Percentiles rank a stretch among this genome's conserved stretches.
Evolutionary conservation across 306 rosid species (phyloP).

Genomic region (Quercus suber): DNA sequence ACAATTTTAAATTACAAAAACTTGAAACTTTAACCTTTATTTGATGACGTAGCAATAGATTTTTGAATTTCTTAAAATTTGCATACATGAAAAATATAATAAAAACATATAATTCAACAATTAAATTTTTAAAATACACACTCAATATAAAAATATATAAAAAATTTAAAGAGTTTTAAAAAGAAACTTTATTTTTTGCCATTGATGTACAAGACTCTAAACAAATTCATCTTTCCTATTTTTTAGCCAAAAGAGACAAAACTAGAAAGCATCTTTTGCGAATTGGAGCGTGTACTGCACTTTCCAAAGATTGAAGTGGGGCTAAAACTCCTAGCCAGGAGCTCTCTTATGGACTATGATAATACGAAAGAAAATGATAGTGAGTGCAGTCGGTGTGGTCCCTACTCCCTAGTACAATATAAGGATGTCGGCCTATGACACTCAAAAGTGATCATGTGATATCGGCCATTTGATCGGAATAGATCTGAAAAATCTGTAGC

Average conservation of each 20-base stretch:
- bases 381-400: slow-evolving; percentile 14
- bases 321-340: background rate
- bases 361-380: background rate
- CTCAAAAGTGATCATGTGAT: slow-evolving; percentile 2
- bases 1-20: no score
- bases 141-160: no score
- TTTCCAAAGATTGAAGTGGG: background rate
- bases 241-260: background rate
- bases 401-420: background rate
- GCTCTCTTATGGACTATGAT: background rate
- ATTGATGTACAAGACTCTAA: fast-evolving
- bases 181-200: no score
- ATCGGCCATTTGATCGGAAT: slow-evolving; percentile 3
- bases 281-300: slow-evolving; percentile 24
- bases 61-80: no score
- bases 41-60: no score
- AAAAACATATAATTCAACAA: fast-evolving
- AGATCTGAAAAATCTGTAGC: background rate
- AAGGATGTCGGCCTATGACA: background rate
- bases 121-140: no score
- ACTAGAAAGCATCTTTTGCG: slow-evolving; percentile 29
- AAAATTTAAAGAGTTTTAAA: fast-evolving
- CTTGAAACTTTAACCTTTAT: no score
- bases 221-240: no score
- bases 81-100: fast-evolving